Conservation (phyloP, 208 protist species). For the Trichomonas tenax region DNA sequence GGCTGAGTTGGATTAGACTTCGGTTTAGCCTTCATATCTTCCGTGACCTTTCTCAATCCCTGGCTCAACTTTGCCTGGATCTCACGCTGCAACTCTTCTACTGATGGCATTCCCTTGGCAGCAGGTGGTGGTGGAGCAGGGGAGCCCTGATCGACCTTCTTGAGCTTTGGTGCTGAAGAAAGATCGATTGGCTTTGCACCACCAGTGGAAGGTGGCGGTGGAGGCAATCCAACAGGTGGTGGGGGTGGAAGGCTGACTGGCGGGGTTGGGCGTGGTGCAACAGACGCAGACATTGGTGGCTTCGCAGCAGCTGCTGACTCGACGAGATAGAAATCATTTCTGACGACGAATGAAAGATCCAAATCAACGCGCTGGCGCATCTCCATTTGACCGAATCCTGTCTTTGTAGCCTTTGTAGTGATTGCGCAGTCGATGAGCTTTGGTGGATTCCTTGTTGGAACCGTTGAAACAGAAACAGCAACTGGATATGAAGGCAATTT, state of each 20-base stretch:
- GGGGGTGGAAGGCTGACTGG: background rate
- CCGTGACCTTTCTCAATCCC: background rate
- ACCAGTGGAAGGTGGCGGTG: background rate
- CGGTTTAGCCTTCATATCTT: background rate
- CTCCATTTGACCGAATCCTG: background rate
- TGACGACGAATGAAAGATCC: background rate
- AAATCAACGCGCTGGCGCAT: background rate
- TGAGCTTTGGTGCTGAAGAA: background rate
- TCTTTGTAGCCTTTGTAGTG: background rate
- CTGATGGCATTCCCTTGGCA: too few relatives aligned
- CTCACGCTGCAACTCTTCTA: background rate
- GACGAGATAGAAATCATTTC: background rate
- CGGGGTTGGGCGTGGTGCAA: background rate
- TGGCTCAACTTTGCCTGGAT: background rate
- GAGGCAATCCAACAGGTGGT: background rate
- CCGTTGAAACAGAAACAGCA: background rate
- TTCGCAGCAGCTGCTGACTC: background rate
- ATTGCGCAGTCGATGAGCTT: background rate
- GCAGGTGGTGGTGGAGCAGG: background rate
- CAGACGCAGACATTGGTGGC: background rate
- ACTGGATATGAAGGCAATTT: background rate
- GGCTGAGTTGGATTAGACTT: background rate
- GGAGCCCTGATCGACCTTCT: background rate
- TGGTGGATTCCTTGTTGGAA: background rate
- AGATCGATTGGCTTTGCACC: background rate